A percentile compares a stretch with the other conserved stretches of the same genome.
phyloP scores from a whole-genome alignment of 2,329 filamentous ascomycete species.

The Aspergillus intermedius region DNA sequence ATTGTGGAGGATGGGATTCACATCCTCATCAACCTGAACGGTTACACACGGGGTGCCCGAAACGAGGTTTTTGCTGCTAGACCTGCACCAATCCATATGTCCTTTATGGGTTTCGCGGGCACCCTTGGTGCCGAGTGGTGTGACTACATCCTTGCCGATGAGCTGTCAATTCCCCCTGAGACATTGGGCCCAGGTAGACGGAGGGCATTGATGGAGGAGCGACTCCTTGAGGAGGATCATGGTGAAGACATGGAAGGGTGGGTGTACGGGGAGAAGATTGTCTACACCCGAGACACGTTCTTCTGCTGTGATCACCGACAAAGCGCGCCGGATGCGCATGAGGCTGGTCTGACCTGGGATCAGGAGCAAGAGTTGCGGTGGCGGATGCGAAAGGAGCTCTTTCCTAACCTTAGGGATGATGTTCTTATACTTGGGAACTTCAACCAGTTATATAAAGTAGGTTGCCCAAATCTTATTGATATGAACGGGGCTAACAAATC shows the following conservation, averaged over 20 bases:
- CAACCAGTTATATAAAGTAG: conserved; percentile 96
- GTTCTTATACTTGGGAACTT: conserved; percentile 93
- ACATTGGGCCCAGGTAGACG: conserved; percentile 74
- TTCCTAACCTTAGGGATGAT: conserved; percentile 74
- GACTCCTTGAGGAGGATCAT: conserved; percentile 56
- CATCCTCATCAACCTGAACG: conserved; percentile 94
- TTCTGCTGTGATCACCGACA: conserved; percentile 97
- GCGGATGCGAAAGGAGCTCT: conserved; percentile 88
- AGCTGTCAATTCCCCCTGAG: conserved; percentile 72
- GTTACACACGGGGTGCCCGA: conserved; percentile 90
- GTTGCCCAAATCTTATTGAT: neutral
- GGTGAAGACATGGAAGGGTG: conserved; percentile 67
- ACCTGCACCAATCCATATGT: conserved; percentile 95
- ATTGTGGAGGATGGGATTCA: conserved; percentile 86
- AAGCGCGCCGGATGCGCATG: conserved; percentile 67
- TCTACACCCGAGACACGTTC: conserved; percentile 90
- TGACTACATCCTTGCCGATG: conserved; percentile 89
- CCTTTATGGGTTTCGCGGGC: conserved; percentile 98
- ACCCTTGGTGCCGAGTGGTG: conserved; percentile 97
- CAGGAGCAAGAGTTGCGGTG: conserved; percentile 76
- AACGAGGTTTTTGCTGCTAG: conserved; percentile 96
- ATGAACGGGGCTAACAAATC: neutral
- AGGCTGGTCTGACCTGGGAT: conserved; percentile 67
- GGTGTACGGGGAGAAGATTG: conserved; percentile 95
- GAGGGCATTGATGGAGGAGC: conserved; percentile 68